phyloP scores from a whole-genome alignment of 129 eudicot species.

The Lonicera japonica region DNA sequence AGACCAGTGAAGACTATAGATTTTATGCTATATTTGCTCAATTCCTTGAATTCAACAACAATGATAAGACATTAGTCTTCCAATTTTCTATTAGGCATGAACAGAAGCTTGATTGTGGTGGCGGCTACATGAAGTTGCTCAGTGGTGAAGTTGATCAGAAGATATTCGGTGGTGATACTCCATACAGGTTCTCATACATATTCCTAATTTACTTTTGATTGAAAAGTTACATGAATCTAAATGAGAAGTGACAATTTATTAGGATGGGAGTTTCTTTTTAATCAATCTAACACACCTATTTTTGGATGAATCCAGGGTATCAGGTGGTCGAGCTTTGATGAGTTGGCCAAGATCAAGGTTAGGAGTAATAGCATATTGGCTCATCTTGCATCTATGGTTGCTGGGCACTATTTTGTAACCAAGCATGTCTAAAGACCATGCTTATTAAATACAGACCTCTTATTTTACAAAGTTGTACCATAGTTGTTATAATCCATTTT shows the following conservation, averaged over 20 bases:
- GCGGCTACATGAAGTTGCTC: constrained; percentile 94
- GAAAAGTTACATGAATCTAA: neutral
- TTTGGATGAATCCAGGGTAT: constrained; percentile 53
- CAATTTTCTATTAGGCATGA: constrained; percentile 86
- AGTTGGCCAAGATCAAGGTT: constrained; percentile 81
- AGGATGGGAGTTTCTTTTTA: neutral
- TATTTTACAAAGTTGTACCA: constrained; percentile 26
- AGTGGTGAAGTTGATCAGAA: constrained; percentile 74
- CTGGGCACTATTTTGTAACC: constrained; percentile 71
- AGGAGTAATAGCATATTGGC: constrained; percentile 76
- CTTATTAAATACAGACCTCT: neutral
- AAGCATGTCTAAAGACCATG: constrained; percentile 2
- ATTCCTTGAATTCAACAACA: constrained; percentile 84
- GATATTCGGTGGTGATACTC: constrained; percentile 81
- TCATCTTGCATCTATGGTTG: constrained; percentile 73
- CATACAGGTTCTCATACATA: constrained; percentile 54
- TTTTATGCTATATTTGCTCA: constrained; percentile 86
- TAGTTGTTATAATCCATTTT: constrained; percentile 33
- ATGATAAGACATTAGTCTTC: constrained; percentile 68
- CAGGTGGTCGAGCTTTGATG: constrained; percentile 80
- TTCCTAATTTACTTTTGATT: neutral
- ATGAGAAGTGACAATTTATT: too few species aligned
- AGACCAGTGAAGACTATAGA: constrained; percentile 92
- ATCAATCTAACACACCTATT: neutral
- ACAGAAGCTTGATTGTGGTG: constrained; percentile 92